Evolutionary conservation across 176 grass and related monocot genomes (phyloP).

Genomic region (Eleusine coracana): DNA sequence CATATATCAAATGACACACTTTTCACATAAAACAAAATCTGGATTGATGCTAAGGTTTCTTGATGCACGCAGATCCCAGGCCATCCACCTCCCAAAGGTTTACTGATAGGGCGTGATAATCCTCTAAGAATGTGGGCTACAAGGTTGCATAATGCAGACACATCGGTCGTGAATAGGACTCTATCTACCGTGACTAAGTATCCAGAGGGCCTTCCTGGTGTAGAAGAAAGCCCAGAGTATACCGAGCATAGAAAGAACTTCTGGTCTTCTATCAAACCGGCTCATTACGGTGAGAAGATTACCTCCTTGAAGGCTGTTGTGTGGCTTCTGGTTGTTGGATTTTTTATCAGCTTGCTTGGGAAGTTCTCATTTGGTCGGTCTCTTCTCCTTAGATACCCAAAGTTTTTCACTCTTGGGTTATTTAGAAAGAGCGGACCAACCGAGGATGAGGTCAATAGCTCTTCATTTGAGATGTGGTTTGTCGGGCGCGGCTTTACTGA

Average conservation of each 20-base stretch:
- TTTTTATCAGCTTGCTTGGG: constrained; percentile 58
- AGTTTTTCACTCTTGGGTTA: constrained; percentile 62
- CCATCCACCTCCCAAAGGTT: constrained; percentile 66
- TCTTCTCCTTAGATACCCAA: constrained; percentile 75
- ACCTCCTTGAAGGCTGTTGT: constrained; percentile 47
- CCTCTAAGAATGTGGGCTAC: constrained; percentile 63
- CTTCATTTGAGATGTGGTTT: constrained; percentile 95
- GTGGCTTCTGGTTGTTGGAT: constrained; percentile 45
- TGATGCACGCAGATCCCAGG: constrained; percentile 65
- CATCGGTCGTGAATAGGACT: constrained; percentile 72
- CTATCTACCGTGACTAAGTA: constrained; percentile 52
- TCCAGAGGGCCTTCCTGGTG: constrained; percentile 66
- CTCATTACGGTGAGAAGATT: constrained; percentile 74
- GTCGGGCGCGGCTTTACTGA: constrained; percentile 62
- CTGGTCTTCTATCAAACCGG: constrained; percentile 74
- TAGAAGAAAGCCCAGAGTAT: constrained; percentile 57
- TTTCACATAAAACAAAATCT: background rate
- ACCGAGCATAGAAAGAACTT: constrained; percentile 49
- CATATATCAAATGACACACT: background rate
- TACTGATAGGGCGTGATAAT: constrained; percentile 58
- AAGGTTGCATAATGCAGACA: constrained; percentile 74
- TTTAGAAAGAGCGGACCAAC: constrained; percentile 73
- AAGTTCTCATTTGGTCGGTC: constrained; percentile 59
- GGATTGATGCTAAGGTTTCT: constrained; percentile 1
- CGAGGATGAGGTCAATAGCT: constrained; percentile 66